Evolutionary conservation across 2,329 filamentous ascomycete species (phyloP), one percentile per base, ranked within the genome.

Genomic region (Colletotrichum higginsianum): DNA sequence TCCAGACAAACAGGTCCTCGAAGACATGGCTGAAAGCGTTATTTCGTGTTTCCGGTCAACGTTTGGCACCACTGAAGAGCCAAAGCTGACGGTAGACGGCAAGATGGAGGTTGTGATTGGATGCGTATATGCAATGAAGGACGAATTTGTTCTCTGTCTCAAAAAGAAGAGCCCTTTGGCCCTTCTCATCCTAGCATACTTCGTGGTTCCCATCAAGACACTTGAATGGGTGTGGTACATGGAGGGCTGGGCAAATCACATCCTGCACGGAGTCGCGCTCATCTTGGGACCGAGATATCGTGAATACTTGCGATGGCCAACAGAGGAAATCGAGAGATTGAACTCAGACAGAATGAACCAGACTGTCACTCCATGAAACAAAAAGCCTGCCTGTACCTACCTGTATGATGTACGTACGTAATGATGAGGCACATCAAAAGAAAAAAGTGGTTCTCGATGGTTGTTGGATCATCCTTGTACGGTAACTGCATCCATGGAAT

Each of bases 251-350:
- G 74, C 71, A 9, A 38, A 35, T 13, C 74, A 76, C 35, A 61
- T 69, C 23, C 66, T 30, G 5, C 26, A 30, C 26, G 26, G 26
- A 30, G 26, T 61, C 11, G 67, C 67, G 23, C 58, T 66, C n/a
- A 56, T 61, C 44, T 21, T 70, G 26, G 62, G 67, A 0, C 56
- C 56, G 9, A 26, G 55, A 16, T 70, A 26, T 57, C 9, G 61
- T 50, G 66, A 74, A 75, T 50, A 58, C 68, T 63, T 49, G 55
- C 62, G 57, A 66, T 75, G 16, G 70, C 79, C 67, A 46, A 69
- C 68, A 77, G 80, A 69, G 74, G 76, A 75, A 76, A 67, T 18
- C 71, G 77, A 15, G 76, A 60, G 46, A 26, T 26, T 66, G n/a
- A 13, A 21, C 3, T 38, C 46, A 18, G 66, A 69, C 16, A 53